Evolutionary conservation across 192 early-diverging fungal species (phyloP).

Genomic region (Mortierella claussenii): DNA sequence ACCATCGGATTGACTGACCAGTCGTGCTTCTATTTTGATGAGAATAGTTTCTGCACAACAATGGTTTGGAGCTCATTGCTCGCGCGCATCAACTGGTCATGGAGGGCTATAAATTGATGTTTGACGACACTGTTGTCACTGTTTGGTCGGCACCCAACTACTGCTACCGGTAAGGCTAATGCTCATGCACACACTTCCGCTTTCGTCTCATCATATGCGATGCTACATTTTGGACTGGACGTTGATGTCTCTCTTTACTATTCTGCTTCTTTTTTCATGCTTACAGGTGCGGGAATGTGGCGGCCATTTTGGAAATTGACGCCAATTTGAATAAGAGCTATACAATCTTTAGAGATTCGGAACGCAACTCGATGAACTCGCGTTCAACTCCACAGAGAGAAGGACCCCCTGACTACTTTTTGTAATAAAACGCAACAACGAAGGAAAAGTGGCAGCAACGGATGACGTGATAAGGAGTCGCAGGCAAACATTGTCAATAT

Average conservation of each 20-base stretch:
- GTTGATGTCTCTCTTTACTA: not conserved
- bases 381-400: conserved; percentile 85
- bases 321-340: conserved; percentile 88
- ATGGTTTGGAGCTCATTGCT: conserved; percentile 89
- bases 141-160: conserved; percentile 99
- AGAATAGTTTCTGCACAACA: conserved; percentile 78
- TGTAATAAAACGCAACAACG: conserved; percentile 63
- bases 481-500: no score
- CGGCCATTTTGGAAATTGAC: conserved; percentile 95
- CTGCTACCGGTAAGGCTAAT: conserved; percentile 80
- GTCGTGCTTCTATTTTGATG: not conserved
- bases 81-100: conserved; percentile 97
- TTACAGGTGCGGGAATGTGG: conserved; percentile 93
- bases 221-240: no score
- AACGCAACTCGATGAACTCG: conserved; percentile 67
- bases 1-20: no score
- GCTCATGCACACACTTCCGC: not conserved
- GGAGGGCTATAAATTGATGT: conserved; percentile 98
- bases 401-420: conserved; percentile 93
- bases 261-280: not conserved
- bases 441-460: no score
- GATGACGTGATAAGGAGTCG: no score
- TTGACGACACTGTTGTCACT: conserved; percentile 94
- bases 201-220: no score
- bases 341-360: conserved; percentile 77